Evolutionary conservation across 495 filamentous ascomycete species (phyloP).

Genomic region (Viridothelium virens): DNA sequence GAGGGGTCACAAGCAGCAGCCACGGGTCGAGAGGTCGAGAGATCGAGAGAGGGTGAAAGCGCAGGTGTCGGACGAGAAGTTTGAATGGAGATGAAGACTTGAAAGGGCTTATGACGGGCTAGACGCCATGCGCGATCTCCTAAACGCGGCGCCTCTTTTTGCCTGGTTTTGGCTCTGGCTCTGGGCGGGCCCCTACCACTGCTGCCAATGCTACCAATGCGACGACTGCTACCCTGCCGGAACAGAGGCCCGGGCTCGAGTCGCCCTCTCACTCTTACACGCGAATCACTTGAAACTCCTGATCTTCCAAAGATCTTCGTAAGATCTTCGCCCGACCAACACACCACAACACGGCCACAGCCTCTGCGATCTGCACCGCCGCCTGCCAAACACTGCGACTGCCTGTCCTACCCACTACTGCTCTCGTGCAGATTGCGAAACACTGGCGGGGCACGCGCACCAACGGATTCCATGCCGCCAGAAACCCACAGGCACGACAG

Average conservation of each 20-base stretch:
- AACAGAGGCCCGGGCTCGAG: not conserved
- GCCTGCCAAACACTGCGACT: slow-evolving; percentile 1
- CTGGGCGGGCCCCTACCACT: no score
- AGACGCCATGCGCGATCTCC: not conserved
- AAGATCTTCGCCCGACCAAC: slow-evolving; percentile 10
- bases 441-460: slow-evolving; percentile 1
- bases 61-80: not conserved
- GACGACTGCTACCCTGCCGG: not conserved
- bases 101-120: not conserved
- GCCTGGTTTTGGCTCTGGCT: no score
- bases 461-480: slow-evolving; percentile 1
- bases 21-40: no score
- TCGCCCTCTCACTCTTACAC: not conserved
- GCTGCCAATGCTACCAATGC: not conserved
- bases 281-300: slow-evolving; percentile 2
- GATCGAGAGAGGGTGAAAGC: no score
- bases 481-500: not conserved
- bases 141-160: not conserved
- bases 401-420: not conserved
- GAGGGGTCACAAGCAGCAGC: not conserved
- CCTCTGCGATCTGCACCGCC: not conserved
- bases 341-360: not conserved
- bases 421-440: slow-evolving; percentile 7
- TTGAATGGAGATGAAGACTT: not conserved
- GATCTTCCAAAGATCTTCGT: slow-evolving; percentile 9